A percentile compares a stretch with the other conserved stretches of the same genome.
Conservation (phyloP, 371 early-diverging fungal genomes). For the Mortierella sp. region DNA sequence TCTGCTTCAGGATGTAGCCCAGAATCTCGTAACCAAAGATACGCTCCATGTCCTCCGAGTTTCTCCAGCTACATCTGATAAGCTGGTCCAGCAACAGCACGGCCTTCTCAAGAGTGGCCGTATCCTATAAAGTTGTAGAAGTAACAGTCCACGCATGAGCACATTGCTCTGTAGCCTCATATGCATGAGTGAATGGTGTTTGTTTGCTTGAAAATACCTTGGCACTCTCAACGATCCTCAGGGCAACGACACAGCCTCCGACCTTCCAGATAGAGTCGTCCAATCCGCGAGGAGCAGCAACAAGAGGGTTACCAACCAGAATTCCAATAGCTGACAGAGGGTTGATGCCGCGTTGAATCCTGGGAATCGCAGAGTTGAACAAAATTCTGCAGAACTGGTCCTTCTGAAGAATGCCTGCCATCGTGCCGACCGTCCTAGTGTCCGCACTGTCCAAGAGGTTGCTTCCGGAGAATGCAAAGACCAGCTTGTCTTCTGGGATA, state of each 20-base stretch:
- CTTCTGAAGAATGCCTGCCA: constrained; percentile 60
- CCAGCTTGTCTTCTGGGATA: constrained; percentile 72
- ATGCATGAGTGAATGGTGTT: not conserved
- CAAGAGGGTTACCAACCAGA: constrained; percentile 67
- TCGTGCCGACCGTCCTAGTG: constrained; percentile 58
- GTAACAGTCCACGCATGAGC: not conserved
- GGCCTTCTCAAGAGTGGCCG: constrained; percentile 70
- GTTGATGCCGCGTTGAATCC: constrained; percentile 67
- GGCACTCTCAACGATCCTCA: constrained; percentile 73
- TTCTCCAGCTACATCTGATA: constrained; percentile 78
- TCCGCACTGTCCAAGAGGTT: constrained; percentile 66
- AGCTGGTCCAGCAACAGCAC: constrained; percentile 72
- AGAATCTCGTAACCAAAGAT: constrained; percentile 81
- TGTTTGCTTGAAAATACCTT: constrained; percentile 60
- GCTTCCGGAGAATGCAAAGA: constrained; percentile 75
- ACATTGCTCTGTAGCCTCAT: not conserved
- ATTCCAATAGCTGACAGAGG: constrained; percentile 62
- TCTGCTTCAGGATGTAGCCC: constrained; percentile 75
- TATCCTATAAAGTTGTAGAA: constrained; percentile 57
- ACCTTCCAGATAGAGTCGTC: constrained; percentile 83
- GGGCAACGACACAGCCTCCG: constrained; percentile 77
- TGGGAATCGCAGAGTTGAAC: constrained; percentile 73
- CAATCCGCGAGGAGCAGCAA: constrained; percentile 70
- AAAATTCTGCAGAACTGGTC: constrained; percentile 59
- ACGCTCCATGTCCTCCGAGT: constrained; percentile 82